These are phyloP conservation scores for Sporopachydermia cereana DNA, from an alignment of 1,139 yeast genomes.

Conservation along the genomic window DNA sequence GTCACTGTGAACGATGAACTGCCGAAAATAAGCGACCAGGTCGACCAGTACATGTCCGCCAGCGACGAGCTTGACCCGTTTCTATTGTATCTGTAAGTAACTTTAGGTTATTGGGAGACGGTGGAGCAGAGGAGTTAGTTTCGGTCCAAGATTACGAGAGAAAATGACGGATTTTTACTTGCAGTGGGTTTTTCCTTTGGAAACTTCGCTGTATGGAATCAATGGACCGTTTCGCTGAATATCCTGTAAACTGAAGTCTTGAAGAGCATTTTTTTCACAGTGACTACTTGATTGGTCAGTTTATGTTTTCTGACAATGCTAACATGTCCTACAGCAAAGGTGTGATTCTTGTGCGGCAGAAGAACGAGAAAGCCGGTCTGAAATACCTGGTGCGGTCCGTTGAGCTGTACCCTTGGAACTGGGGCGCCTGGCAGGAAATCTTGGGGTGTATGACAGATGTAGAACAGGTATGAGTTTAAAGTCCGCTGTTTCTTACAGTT, in stretches of 20 bases:
- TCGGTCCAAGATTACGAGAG: too few relatives aligned
- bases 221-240: too few relatives aligned
- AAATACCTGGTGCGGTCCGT: conserved; percentile 47
- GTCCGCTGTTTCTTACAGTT: too few relatives aligned
- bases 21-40: conserved; percentile 19
- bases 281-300: too few relatives aligned
- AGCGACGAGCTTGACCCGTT: conserved; percentile 37
- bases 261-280: too few relatives aligned
- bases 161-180: too few relatives aligned
- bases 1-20: conserved; percentile 24
- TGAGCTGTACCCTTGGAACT: conserved; percentile 63
- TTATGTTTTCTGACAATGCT: neutral
- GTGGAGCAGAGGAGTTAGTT: too few relatives aligned
- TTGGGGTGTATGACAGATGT: conserved; percentile 49
- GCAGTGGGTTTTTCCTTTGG: too few relatives aligned
- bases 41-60: conserved; percentile 8
- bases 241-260: too few relatives aligned
- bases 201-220: too few relatives aligned
- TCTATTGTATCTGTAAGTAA: conserved; percentile 43
- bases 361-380: conserved; percentile 49
- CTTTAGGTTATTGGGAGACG: neutral
- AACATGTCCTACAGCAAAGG: conserved; percentile 32
- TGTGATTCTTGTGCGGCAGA: conserved; percentile 49
- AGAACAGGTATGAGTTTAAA: conserved; percentile 33
- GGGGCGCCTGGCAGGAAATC: conserved; percentile 92